These are phyloP conservation scores for Pycnococcus provasolii DNA, from an alignment of 139 green algal genomes.

Conservation along the genomic window DNA sequence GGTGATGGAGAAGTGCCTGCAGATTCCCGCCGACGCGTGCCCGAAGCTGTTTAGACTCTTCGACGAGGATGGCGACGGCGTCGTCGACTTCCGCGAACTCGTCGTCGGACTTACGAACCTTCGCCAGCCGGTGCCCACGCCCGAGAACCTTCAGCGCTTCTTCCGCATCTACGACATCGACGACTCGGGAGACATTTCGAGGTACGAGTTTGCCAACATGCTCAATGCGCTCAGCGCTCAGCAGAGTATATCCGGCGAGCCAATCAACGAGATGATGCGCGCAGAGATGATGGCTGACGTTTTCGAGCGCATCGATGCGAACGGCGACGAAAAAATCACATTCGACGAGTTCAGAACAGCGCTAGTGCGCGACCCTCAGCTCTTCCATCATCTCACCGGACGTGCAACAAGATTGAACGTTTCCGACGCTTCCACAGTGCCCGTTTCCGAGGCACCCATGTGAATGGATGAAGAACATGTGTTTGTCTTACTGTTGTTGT, in stretches of 20 bases:
- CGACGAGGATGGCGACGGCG: conserved; percentile 28
- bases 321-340: not conserved
- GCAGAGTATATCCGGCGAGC: no score
- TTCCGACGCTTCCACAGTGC: no score
- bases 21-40: not conserved
- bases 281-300: not conserved
- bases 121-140: not conserved
- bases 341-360: conserved; percentile 3
- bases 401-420: no score
- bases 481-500: no score
- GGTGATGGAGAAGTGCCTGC: not conserved
- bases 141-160: not conserved
- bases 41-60: conserved; percentile 31
- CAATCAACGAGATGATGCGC: not conserved
- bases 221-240: not conserved
- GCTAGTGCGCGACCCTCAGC: not conserved
- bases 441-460: no score
- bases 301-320: conserved; percentile 5
- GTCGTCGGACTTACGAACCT: conserved; percentile 30
- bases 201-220: not conserved
- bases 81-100: conserved; percentile 34
- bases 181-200: not conserved
- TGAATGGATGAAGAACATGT: no score
- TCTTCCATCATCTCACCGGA: not conserved
- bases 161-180: not conserved